phyloP scores from a whole-genome alignment of 352 stramenopile species.

The Globisporangium alternatum region DNA sequence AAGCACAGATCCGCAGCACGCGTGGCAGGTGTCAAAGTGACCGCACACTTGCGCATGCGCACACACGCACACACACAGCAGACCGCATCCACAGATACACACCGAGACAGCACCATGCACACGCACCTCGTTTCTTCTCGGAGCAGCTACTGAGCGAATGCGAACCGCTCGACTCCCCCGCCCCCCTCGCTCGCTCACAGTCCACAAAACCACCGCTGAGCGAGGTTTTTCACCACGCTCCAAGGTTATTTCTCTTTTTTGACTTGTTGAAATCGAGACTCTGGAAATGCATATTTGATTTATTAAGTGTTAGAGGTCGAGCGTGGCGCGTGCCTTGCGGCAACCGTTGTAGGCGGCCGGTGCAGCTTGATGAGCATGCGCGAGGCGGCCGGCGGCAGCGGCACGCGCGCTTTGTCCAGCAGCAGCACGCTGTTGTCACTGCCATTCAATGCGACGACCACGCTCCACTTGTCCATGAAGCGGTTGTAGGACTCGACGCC shows the following conservation, averaged over 20 bases:
- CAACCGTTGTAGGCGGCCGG: slow-evolving; percentile 7
- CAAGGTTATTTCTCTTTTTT: not conserved
- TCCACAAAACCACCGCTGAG: slow-evolving; percentile 9
- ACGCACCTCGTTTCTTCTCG: slow-evolving; percentile 21
- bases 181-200: slow-evolving; percentile 1
- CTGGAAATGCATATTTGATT: not conserved
- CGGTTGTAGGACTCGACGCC: slow-evolving; percentile 58
- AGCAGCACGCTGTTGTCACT: slow-evolving; percentile 16
- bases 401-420: slow-evolving; percentile 31
- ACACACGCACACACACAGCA: not conserved
- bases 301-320: not conserved
- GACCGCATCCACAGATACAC: not conserved
- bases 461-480: slow-evolving; percentile 63
- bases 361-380: slow-evolving; percentile 55
- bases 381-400: slow-evolving; percentile 1
- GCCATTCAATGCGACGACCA: slow-evolving; percentile 29
- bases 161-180: not conserved
- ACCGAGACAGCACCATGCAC: not conserved
- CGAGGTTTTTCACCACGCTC: slow-evolving; percentile 1
- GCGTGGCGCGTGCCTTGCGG: slow-evolving; percentile 4
- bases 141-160: slow-evolving; percentile 23
- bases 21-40: not conserved
- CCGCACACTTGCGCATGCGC: not conserved
- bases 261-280: not conserved
- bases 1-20: not conserved